Evolutionary conservation across 2,329 filamentous ascomycete genomes (phyloP), one percentile per base, ranked within the genome.

Genomic region (Cladophialophora chaetospira): DNA sequence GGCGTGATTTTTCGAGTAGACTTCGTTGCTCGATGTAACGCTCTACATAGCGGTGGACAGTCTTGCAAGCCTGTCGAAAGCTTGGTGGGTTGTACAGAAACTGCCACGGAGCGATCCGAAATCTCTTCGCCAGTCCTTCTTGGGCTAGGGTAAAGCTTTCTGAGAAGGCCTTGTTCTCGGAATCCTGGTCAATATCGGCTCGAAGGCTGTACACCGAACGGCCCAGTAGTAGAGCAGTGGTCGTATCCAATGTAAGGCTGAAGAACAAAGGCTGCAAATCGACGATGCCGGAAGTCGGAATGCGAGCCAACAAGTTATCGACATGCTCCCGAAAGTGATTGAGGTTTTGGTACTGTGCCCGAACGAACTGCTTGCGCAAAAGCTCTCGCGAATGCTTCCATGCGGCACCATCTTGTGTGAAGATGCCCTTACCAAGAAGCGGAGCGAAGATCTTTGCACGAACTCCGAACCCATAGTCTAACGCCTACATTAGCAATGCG

Each of bases 251-350:
- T 1, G 79, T 79, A 28, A 79, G 68, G 35, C 73, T 71, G 69
- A 79, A 80, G 64, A 80, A 76, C 10, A 80, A 66, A 0, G 72
- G 72, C 60, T 77, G 75, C 3, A 81, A 67, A 59, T 82, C 78
- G 3, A 79, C 69, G 11, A 58, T 52, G 5, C 60, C 60, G 9
- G 46, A 57, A n/a, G 33, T 19, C 13, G 58, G 52, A 11, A 66
- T 28, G 33, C 42, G 38, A 5, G 43, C 35, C 5, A 62, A 31
- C 3, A 64, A 49, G 21, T 53, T 53, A 8, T 62, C 53, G 5
- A 68, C 68, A 38, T 66, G 63, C 21, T 66, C 64, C 43, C 65
- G 58, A 40, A 72, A 68, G 23, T 67, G 50, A 17, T 68, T 66
- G 9, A 74, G 62, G 56, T 73, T 67, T 23, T 65, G 63, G 19